Base-by-base conservation (phyloP, 495 filamentous ascomycete genomes). In the Penicillium pulvis region DNA sequence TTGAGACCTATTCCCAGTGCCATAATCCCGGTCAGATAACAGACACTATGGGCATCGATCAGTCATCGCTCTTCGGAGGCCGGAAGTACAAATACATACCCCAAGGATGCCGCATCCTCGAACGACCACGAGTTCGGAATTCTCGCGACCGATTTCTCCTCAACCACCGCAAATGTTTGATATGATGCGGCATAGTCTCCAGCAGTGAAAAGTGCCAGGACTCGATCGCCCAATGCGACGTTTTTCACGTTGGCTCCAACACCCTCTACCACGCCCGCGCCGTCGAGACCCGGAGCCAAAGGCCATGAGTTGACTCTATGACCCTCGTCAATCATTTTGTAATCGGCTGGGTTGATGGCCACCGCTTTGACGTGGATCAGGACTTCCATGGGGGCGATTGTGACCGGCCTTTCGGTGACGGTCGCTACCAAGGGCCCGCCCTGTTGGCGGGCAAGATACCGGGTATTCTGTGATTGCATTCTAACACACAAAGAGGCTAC, bases 11-110 rank as follows among this genome's bases (percentile, higher is more conserved):
- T 33, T 36, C 64, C 68, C n/a, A 71, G 68, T 30, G 63, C 56
- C 52, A 70, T 60, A 16, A 69, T 62, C 16, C 71, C 78, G n/a
- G 77, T 75, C 36, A 75, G 59, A 62, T 73, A 81, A 55, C 63
- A 66, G 41, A 75, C 67, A 48, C 78, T 79, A 47, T 4, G 17
- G 8, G 5, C 23, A 10, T 49, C 20, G 17, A 26, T 7, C 23
- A 16, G 23, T 23, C 2, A 28, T 9, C 9, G 23, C 12, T 16
- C 12, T 28, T 49, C 8, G 28, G 14, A 26, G 43, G 20, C 20
- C 20, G 20, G 17, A 19, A 24, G 4, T 16, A 10, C 16, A n/a
- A 24, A 45, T 12, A 54, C 49, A 58, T 60, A 80, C 75, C 75
- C 71, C 12, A 75, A 61, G 11, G 75, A 73, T 35, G 71, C 60